Base-by-base conservation (phyloP, 177 flowering plant species). In the Vitis hybrid region DNA sequence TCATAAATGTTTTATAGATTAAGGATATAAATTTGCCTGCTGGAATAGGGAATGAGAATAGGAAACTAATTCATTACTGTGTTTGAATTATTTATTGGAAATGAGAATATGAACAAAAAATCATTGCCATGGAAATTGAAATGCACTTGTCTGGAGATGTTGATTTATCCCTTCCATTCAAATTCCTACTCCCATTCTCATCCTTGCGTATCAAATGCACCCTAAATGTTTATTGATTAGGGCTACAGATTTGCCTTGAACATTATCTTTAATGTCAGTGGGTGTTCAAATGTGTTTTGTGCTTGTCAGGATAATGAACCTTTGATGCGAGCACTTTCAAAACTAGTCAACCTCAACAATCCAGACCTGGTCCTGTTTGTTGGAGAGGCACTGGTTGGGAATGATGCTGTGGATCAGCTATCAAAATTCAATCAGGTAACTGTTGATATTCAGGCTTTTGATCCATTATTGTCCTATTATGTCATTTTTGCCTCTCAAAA, bases 371-470 rank as follows among this genome's bases (percentile, higher is more conserved):
- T 95, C 71, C 80, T 95, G 72, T 93, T 93, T 83, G 98, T 95
- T 77, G 99, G 99, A 60, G 99, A 95, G 84, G 97, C 98, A 55
- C 84, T 95, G 68, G 98, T 95, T 62, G 99, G 97, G 40, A 95
- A 95, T 80, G 97, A 95, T 86, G 98, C 91, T 62, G 98, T 93
- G 70, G 98, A 95, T 81, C 98, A 93, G 66, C 81, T 95, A 18
- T 90, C 97, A 11, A 93, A 93, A 74, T 95, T 95, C 70, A 87
- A 93, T 73, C 97, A 91, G 98, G 98, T 95, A 69, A 35, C 60
- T 57, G 50, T 66, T 50, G 46, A 15, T 48, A 15, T 64, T 40
- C 16, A 7, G 12, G 27, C 10, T 21, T 18, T n/a, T 40, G 46
- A 7, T 40, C 6, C 48, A 4, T 62, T 6, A 7, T 21, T 58